Evolutionary conservation across 352 stramenopile species (phyloP), one percentile per base, ranked within the genome.

Genomic region (Phytophthora pinifolia): DNA sequence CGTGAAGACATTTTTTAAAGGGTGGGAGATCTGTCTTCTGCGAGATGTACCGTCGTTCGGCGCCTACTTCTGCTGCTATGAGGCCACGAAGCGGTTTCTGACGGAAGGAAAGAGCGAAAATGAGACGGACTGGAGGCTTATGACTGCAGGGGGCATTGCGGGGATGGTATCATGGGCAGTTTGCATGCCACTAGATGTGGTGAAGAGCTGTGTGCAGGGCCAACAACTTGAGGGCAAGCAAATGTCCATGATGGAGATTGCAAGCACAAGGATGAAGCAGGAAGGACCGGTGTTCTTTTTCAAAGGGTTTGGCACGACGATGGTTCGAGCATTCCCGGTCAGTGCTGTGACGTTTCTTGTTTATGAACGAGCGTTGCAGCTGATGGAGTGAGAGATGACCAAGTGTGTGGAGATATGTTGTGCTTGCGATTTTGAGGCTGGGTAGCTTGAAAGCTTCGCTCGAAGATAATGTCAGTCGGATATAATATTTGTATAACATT

Each of bases 161-260:
- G 83, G 81, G 20, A 88, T 83, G 27, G 58, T 86, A 37, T 90
- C 79, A 4, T 94, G 83, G 82, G 63, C 86, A 27, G 61, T 88
- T 34, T 86, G 74, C 20, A 76, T 91, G 53, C 88, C 87, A 1
- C 70, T 95, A 34, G 88, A 96, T 65, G 88, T 96, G 17, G 74
- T 96, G 59, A 96, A 96, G 74, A 94, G 83, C 18, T 84, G 85
- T 36, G 80, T 93, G 34, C 88, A 96, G 70, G 85, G 78, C 37
- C 81, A 89, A 46, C 49, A 46, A 6, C 64, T 83, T 6, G 46
- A 63, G 1, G 59, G 58, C 2, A 47, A 48, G 14, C 69, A 74
- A 46, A 55, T 65, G 46, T 62, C 51, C 15, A 78, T 74, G 20
- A 54, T 48, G 46, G 56, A 77, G 55, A 65, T 90, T 49, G 67